Evolutionary conservation across 352 stramenopile genomes (phyloP), one percentile per base, ranked within the genome.

Genomic region (Phytophthora nicotianae): DNA sequence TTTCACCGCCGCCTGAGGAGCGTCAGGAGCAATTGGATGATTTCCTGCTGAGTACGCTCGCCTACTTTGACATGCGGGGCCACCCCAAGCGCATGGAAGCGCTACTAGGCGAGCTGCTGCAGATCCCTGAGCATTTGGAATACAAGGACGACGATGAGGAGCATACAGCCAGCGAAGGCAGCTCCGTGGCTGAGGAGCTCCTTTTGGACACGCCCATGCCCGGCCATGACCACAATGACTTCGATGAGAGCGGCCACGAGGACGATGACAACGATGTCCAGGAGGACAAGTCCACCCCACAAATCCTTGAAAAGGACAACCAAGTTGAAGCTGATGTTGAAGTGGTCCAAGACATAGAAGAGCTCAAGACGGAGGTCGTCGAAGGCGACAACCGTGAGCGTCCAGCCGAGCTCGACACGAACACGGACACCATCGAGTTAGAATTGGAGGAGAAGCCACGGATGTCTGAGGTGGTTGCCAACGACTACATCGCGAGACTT

Each of bases 11-110:
- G 27, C 83, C 83, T 3, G 65, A 78, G 42, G 69, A 89, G 53
- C 79, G 83, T 8, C 71, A 88, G 58, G 65, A 70, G 26, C 75
- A 88, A 50, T 70, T 92, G 29, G 68, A 90, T 51, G 81, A 85
- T 19, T 92, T 92, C 51, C 19, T 92, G 35, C 50, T 78, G 46
- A 74, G 70, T 37, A 79, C 69, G 27, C 54, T 90, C n/a, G 68
- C 69, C 52, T 80, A 87, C 50, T 83, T 83, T 35, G 72, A 76
- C 43, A 70, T 77, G 64, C 68, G 68, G 8, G 47, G 68, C 27
- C 72, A 75, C 40, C 74, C 79, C 4, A 55, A 70, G 26, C 62
- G 65, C 48, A 77, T 90, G 54, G 48, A 64, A 24, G 65, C 68
- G 14, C 57, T 90, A 42, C 37, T 92, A 24, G 72, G 74, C 48